Percentiles rank a stretch among this genome's conserved stretches.
phyloP scores from a whole-genome alignment of 352 stramenopile genomes.

The Phytophthora colocasiae region DNA sequence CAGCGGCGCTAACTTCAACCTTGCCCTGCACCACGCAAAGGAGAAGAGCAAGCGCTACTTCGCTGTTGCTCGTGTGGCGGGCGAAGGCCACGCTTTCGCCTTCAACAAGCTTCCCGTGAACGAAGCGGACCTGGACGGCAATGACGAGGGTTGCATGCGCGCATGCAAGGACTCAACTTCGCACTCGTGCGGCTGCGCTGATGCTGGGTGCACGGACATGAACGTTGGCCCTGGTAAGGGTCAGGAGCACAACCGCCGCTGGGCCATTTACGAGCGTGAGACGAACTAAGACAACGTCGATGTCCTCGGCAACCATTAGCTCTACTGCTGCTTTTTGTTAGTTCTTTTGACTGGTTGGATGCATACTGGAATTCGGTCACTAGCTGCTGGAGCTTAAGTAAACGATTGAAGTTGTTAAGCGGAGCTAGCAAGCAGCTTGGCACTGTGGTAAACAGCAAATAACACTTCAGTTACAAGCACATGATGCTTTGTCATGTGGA shows the following conservation, averaged over 20 bases:
- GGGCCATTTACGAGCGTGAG: constrained; percentile 88
- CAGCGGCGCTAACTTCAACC: constrained; percentile 91
- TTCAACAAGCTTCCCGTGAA: constrained; percentile 88
- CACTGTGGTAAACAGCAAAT: constrained; percentile 22
- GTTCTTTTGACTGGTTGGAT: constrained; percentile 32
- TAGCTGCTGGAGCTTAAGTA: constrained; percentile 23
- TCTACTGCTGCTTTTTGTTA: constrained; percentile 29
- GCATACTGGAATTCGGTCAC: constrained; percentile 26
- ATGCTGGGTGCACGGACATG: constrained; percentile 80
- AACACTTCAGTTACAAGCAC: constrained; percentile 21
- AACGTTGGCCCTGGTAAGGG: constrained; percentile 68
- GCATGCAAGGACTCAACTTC: constrained; percentile 77
- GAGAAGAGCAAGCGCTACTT: constrained; percentile 89
- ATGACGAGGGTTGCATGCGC: constrained; percentile 82
- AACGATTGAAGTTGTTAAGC: constrained; percentile 32
- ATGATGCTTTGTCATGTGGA: constrained; percentile 3
- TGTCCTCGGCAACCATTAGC: constrained; percentile 3
- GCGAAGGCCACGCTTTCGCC: constrained; percentile 89
- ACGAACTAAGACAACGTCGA: constrained; percentile 26
- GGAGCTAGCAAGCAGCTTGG: constrained; percentile 16
- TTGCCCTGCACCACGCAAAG: constrained; percentile 89
- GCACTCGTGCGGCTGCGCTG: constrained; percentile 88
- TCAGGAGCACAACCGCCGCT: constrained; percentile 91
- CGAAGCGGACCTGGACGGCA: constrained; percentile 71
- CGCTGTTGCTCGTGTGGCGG: constrained; percentile 77